Conservation (phyloP, 208 protist genomes). For the Acanthamoeba triangularis region DNA sequence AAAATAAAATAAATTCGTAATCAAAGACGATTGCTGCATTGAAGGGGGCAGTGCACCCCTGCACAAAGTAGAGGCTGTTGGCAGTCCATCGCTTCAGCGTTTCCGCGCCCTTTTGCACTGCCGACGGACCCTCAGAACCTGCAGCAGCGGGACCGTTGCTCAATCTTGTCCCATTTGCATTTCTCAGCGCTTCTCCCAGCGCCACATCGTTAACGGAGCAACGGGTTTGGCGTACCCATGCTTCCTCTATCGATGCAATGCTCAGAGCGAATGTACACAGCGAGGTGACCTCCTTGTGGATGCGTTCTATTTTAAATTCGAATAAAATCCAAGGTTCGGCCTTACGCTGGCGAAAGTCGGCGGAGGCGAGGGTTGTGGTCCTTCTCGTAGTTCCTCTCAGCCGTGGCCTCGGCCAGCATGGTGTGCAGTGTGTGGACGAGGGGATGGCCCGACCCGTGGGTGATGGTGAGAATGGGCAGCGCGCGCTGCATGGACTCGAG, state of each 20-base stretch:
- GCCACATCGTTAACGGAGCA: too few species aligned
- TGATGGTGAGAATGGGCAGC: slow-evolving; percentile 7
- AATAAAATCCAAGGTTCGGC: neutral
- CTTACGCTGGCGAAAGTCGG: neutral
- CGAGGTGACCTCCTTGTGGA: too few species aligned
- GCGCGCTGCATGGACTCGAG: slow-evolving; percentile 20
- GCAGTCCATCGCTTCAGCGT: neutral
- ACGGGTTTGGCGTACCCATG: too few species aligned
- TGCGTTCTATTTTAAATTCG: too few species aligned
- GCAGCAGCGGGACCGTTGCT: neutral
- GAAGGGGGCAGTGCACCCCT: neutral
- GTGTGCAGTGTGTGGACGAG: neutral
- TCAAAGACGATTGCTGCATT: neutral
- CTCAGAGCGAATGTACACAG: too few species aligned
- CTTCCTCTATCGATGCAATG: too few species aligned
- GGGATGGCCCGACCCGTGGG: neutral
- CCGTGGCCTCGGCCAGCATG: slow-evolving; percentile 33
- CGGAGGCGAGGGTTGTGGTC: neutral
- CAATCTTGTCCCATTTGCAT: neutral
- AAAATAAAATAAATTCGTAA: neutral
- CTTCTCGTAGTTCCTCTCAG: slow-evolving; percentile 20
- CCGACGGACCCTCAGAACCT: neutral
- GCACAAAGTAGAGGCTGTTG: slow-evolving; percentile 35
- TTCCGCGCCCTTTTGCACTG: neutral
- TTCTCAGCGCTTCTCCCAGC: too few species aligned